Percentiles rank a stretch among this genome's conserved stretches.
Conservation (phyloP, 345 rosid genomes). For the Mercurialis annua region DNA sequence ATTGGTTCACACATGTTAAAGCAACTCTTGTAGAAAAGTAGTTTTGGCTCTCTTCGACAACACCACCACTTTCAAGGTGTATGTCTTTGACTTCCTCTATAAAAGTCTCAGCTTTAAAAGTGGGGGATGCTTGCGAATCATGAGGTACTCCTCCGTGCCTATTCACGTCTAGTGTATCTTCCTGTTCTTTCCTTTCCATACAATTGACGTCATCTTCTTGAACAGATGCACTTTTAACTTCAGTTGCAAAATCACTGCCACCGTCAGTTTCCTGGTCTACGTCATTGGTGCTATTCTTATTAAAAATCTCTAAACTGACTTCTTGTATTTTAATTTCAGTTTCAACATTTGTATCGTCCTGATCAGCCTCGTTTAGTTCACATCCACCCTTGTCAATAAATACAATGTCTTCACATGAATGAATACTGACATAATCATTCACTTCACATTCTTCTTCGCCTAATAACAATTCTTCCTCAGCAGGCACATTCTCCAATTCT, state of each 20-base stretch:
- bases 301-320: not conserved
- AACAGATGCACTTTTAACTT: conserved; percentile 7
- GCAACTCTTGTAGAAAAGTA: not conserved
- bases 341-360: not conserved
- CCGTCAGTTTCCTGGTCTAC: not conserved
- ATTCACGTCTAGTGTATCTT: not conserved
- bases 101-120: not conserved
- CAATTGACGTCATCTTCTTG: conserved; percentile 4
- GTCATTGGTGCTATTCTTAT: conserved; percentile 1
- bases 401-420: conserved; percentile 6
- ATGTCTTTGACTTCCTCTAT: not conserved
- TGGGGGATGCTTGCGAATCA: conserved; percentile 5
- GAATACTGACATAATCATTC: conserved; percentile 10
- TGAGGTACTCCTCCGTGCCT: conserved; percentile 5
- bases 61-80: not conserved
- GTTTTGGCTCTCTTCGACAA: not conserved
- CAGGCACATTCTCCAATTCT: conserved; percentile 12
- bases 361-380: conserved; percentile 1
- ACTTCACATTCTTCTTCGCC: not conserved
- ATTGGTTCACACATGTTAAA: conserved; percentile 12
- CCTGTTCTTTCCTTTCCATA: conserved; percentile 11
- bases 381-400: conserved; percentile 12
- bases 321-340: not conserved
- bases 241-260: conserved; percentile 4
- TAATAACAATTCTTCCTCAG: conserved; percentile 11